A percentile compares a stretch with the other conserved stretches of the same genome.
Conservation (phyloP, 176 grass and related monocot species). For the Aegilops umbellulata region DNA sequence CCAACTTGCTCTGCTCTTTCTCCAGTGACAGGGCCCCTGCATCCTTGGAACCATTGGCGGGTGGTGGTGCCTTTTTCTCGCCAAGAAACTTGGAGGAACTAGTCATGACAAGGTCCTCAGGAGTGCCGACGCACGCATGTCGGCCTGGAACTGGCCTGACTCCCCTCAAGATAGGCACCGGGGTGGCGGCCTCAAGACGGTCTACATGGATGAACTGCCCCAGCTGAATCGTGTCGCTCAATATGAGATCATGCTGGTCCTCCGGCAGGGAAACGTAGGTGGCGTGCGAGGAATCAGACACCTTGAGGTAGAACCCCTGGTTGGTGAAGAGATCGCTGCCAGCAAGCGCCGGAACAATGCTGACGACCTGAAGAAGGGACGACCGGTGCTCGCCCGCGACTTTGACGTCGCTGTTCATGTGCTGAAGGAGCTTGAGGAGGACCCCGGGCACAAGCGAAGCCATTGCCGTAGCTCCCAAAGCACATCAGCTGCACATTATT, state of each 20-base stretch:
- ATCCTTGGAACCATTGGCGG: conserved; percentile 39
- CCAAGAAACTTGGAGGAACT: conserved; percentile 55
- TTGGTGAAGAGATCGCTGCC: conserved; percentile 78
- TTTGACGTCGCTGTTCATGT: conserved; percentile 75
- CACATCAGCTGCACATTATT: conserved; percentile 37
- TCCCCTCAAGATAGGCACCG: conserved; percentile 74
- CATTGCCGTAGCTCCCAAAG: conserved; percentile 47
- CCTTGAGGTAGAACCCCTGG: conserved; percentile 87
- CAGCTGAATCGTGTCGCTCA: conserved; percentile 89
- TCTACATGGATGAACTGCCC: conserved; percentile 89
- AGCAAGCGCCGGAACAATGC: conserved; percentile 80
- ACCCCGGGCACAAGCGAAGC: conserved; percentile 70
- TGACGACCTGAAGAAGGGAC: conserved; percentile 86
- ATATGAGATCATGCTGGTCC: conserved; percentile 80
- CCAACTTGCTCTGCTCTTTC: conserved; percentile 59
- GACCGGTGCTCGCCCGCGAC: conserved; percentile 61
- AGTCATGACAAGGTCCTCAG: conserved; percentile 72
- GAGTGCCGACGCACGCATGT: conserved; percentile 72
- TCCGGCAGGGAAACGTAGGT: conserved; percentile 71
- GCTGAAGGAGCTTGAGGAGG: conserved; percentile 89
- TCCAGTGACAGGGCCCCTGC: conserved; percentile 27
- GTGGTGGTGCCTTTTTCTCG: conserved; percentile 29
- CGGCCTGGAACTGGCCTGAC: conserved; percentile 69
- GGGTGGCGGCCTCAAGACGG: conserved; percentile 67
- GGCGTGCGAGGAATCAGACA: conserved; percentile 82